These are phyloP conservation scores for Claviceps arundinis DNA, from an alignment of 2,329 filamentous ascomycete genomes.

Conservation along the genomic window DNA sequence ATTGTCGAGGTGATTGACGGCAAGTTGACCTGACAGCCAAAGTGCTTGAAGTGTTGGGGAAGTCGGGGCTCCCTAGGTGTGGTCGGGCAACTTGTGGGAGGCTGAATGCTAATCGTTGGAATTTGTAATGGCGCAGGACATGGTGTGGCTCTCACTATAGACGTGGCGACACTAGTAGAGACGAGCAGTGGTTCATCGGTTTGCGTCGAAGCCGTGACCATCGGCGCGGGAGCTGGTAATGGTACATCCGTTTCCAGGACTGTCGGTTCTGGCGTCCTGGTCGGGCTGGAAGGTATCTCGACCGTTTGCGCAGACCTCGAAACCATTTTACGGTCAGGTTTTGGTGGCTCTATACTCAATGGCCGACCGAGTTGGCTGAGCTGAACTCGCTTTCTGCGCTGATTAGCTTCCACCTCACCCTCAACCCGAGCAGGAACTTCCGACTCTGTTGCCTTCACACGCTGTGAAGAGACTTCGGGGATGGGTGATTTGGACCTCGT, in stretches of 20 bases:
- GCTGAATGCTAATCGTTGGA: conserved; percentile 83
- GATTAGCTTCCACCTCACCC: conserved; percentile 57
- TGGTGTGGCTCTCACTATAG: conserved; percentile 13
- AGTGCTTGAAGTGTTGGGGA: conserved; percentile 71
- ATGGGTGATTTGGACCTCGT: conserved; percentile 25
- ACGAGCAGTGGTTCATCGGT: conserved; percentile 27
- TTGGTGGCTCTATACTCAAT: conserved; percentile 32
- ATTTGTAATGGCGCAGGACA: conserved; percentile 40
- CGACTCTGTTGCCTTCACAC: conserved; percentile 26
- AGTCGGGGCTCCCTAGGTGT: conserved; percentile 63
- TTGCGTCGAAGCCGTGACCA: conserved; percentile 48
- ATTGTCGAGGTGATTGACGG: conserved; percentile 11
- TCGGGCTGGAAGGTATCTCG: conserved; percentile 40
- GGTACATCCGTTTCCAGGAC: conserved; percentile 26
- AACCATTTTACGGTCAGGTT: conserved; percentile 38
- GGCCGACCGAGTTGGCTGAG: conserved; percentile 37
- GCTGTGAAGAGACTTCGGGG: conserved; percentile 22
- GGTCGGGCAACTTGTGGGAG: conserved; percentile 69
- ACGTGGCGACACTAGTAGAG: conserved; percentile 8
- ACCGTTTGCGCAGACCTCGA: conserved; percentile 27
- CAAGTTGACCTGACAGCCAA: conserved; percentile 61
- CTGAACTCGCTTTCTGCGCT: conserved; percentile 56
- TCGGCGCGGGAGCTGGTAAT: conserved; percentile 21
- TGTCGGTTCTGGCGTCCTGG: conserved; percentile 47
- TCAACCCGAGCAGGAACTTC: conserved; percentile 33